Percentiles rank a stretch among this genome's conserved stretches.
These are phyloP conservation scores for Benincasa hispida DNA, from an alignment of 306 rosid species.

Conservation along the genomic window DNA sequence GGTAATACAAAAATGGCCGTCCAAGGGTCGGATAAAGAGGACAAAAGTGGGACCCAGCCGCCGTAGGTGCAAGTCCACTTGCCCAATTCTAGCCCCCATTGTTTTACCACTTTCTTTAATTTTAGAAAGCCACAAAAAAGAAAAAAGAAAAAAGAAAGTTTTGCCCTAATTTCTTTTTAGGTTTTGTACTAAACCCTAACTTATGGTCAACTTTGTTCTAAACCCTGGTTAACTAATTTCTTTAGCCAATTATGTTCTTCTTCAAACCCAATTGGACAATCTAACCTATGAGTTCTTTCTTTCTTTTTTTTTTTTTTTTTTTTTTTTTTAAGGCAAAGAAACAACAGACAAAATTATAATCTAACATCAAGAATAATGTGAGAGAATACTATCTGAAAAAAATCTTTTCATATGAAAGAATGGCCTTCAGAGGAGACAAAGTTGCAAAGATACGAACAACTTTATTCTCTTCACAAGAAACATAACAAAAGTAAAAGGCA, in stretches of 20 bases:
- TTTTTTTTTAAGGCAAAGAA: too few relatives aligned
- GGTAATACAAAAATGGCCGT: constrained; percentile 11
- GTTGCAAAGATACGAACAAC: too few relatives aligned
- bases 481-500: too few relatives aligned
- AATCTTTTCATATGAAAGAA: too few relatives aligned
- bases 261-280: background rate
- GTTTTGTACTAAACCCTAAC: background rate
- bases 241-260: background rate
- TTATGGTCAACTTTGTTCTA: background rate
- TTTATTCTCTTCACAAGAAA: too few relatives aligned
- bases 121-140: background rate
- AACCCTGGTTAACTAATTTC: constrained; percentile 2
- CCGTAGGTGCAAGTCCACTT: constrained; percentile 67
- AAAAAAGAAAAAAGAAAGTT: background rate
- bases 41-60: constrained; percentile 48
- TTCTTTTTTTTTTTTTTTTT: too few relatives aligned
- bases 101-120: constrained; percentile 4
- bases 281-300: background rate
- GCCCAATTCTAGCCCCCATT: constrained; percentile 30
- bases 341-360: too few relatives aligned
- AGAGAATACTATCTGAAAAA: too few relatives aligned
- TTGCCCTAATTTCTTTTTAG: background rate
- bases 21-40: constrained; percentile 26
- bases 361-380: too few relatives aligned
- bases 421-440: too few relatives aligned